Conservation (phyloP, 768 basidiomycete species). For the Austroboletus eburneus region DNA sequence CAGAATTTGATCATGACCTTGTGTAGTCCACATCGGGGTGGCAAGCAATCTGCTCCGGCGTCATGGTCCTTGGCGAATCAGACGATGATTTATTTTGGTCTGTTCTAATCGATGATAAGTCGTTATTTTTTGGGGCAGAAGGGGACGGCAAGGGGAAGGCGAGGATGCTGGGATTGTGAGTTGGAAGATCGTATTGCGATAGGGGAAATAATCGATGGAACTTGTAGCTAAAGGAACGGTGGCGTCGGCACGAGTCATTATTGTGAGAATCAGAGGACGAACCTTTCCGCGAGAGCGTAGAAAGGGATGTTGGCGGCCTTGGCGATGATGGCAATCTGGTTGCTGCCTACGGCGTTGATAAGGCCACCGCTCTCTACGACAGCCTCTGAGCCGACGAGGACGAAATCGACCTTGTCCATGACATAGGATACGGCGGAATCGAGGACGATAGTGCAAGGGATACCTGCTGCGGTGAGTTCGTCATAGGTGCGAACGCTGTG, state of each 20-base stretch:
- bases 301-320: conserved; percentile 94
- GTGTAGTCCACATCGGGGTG: conserved; percentile 95
- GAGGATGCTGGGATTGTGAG: conserved; percentile 70
- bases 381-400: conserved; percentile 95
- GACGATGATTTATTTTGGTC: conserved; percentile 2
- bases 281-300: conserved; percentile 93
- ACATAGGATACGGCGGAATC: conserved; percentile 97
- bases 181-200: conserved; percentile 86
- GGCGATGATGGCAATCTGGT: conserved; percentile 95
- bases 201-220: conserved; percentile 94
- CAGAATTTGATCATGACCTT: conserved; percentile 45
- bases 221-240: conserved; percentile 69
- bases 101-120: conserved; percentile 1
- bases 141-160: conserved; percentile 51
- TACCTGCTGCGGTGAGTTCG: conserved; percentile 79
- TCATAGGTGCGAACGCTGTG: conserved; percentile 92
- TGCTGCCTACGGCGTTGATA: conserved; percentile 91
- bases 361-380: conserved; percentile 95
- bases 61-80: conserved; percentile 44
- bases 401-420: conserved; percentile 94
- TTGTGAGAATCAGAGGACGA: conserved; percentile 21
- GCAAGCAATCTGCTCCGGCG: conserved; percentile 73
- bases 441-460: conserved; percentile 91
- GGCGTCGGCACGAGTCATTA: conserved; percentile 18
- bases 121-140: conserved; percentile 7